Base-by-base conservation (phyloP, 2,329 filamentous ascomycete genomes). In the Alternaria sp. region DNA sequence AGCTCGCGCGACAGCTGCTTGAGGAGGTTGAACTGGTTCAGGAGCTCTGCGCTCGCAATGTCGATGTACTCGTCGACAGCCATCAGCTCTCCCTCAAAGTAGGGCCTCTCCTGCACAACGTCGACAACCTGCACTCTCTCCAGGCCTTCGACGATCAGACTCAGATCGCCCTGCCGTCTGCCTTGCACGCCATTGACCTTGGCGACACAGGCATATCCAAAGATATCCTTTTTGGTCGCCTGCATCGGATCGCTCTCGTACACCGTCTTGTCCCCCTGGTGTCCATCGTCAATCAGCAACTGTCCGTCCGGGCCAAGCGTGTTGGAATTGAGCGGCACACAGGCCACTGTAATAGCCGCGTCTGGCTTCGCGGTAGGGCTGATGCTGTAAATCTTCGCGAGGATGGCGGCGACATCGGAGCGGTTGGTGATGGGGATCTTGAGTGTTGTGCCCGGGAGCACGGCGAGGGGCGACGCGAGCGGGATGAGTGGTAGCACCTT, bases 1-100 rank as follows among this genome's bases (percentile, higher is more conserved):
- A 98, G 87, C 78, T 98, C 94, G 62, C 92, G 87, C 6, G 94
- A 96, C 44, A 94, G 84, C 59, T 91, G 86, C 81, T 97, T 96
- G 59, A 99, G 84, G 57, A 92, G 88, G 48, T 87, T 85, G 76
- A 98, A 98, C 14, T 91, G 83, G 64, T 89, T 86, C 48, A 86
- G 80, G 65, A 94, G 89, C 55, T 85, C 82, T n/a, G 82, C 61
- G 54, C 79, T 80, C 4, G 72, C 68, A 36, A 75, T 53, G 47
- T 78, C 71, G 52, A 77, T 83, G 66, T 88, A 85, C 75, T 96
- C 93, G 59, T 89, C 86, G 70, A 90, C 87, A 57, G 90, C 85
- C 59, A 84, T 85, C 24, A 97, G 87, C 69, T 91, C 90, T 46
- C 89, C 94, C 80, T 97, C 93, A 68, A 97, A 93, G 75, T 91